phyloP scores from a whole-genome alignment of 73 alveolate genomes.

The Paraurostyla sp. region DNA sequence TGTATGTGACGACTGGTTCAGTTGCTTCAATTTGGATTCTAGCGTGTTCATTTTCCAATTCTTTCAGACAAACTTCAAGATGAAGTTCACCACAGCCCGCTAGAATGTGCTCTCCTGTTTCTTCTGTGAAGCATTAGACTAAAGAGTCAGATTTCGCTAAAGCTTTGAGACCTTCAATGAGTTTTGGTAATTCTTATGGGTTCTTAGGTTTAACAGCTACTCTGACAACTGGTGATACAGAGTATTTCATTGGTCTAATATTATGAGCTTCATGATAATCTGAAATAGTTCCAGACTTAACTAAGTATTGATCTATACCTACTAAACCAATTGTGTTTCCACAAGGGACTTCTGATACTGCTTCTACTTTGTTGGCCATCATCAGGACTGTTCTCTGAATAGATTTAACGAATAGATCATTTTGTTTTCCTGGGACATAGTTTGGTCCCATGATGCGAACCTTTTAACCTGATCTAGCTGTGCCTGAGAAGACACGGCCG shows the following conservation, averaged over 20 bases:
- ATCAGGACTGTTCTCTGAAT: slow-evolving; percentile 66
- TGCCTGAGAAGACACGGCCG: slow-evolving; percentile 77
- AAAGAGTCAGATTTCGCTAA: slow-evolving; percentile 67
- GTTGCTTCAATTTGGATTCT: slow-evolving; percentile 79
- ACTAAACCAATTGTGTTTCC: slow-evolving; percentile 72
- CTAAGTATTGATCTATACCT: slow-evolving; percentile 63
- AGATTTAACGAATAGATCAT: slow-evolving; percentile 46
- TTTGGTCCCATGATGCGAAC: slow-evolving; percentile 73
- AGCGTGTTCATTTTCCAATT: slow-evolving; percentile 80
- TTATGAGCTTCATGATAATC: slow-evolving; percentile 42
- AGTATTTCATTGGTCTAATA: slow-evolving; percentile 69
- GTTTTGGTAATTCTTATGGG: slow-evolving; percentile 69
- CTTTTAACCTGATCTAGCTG: slow-evolving; percentile 53
- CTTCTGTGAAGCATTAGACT: slow-evolving; percentile 53
- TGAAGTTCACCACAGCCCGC: slow-evolving; percentile 85
- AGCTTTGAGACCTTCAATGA: slow-evolving; percentile 60
- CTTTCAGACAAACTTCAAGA: slow-evolving; percentile 75
- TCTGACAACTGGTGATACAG: slow-evolving; percentile 70
- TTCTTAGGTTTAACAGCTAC: slow-evolving; percentile 72
- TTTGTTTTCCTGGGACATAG: slow-evolving; percentile 57
- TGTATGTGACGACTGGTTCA: slow-evolving; percentile 80
- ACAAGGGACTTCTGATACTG: slow-evolving; percentile 64
- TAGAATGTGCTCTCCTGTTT: slow-evolving; percentile 63
- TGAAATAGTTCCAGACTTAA: slow-evolving; percentile 68
- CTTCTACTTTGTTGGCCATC: slow-evolving; percentile 71